Evolutionary conservation across 2,329 filamentous ascomycete species (phyloP), one percentile per base, ranked within the genome.

Genomic region (Pseudopithomyces chartarum): DNA sequence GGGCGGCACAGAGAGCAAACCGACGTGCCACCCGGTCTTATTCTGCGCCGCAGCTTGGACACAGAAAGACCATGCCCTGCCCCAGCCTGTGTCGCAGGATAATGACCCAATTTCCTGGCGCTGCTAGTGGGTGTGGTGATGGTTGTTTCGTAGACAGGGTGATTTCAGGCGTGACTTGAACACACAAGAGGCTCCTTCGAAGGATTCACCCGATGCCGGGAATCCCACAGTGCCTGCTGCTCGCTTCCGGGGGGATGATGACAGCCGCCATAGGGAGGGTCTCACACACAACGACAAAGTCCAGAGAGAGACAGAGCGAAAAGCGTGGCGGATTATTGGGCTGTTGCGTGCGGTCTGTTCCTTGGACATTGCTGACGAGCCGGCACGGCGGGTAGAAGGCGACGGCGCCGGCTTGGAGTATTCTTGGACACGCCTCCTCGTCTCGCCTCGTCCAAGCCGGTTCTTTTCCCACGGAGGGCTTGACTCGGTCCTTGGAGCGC

Each of bases 341-440:
- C 46, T 10, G 13, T 3, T 34, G 46, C 8, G 46, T 29, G 26
- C 26, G 26, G 34, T 36, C 12, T 32, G 47, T 34, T 29, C 34
- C 47, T 29, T 40, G 47, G 47, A 34, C 47, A 33, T 19, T 19
- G 38, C 38, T 33, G 48, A 40, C 38, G 23, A 51, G 48, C 26
- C 38, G 48, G 48, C 23, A 51, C 12, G 48, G 36, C 36, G 47
- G 47, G 47, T 39, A 20, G 22, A 38, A 50, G 29, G 47, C 46
- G 46, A 49, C 46, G 46, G 46, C 34, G 46, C 2, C 20, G 45
- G 23, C 46, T 49, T 49, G 34, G 46, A n/a, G n/a, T 23, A 11
- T 23, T 29, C 43, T 36, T 34, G 29, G 44, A 17, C 15, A 7
- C 15, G 26, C 15, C 26, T 10, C 17, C 26, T 29, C 26, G 26